phyloP scores from a whole-genome alignment of 306 rosid genomes.

The Herpetospermum pedunculosum region DNA sequence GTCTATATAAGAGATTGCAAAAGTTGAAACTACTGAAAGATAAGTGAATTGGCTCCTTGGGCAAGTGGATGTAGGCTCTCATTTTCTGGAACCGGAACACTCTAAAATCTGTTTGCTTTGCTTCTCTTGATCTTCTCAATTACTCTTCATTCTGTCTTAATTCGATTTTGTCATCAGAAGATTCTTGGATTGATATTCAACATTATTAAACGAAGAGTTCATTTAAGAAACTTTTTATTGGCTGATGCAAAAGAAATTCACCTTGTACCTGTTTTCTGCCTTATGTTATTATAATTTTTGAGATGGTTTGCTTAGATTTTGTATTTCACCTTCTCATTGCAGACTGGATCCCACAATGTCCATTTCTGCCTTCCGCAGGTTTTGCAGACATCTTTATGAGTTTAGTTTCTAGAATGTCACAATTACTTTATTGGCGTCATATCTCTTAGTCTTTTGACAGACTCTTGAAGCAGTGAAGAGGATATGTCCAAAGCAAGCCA shows the following conservation, averaged over 20 bases:
- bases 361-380: constrained; percentile 96
- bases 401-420: neutral
- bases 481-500: constrained; percentile 71
- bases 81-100: neutral
- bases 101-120: neutral
- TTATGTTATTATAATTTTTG: neutral
- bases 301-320: neutral
- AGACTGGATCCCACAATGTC: constrained; percentile 59
- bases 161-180: neutral
- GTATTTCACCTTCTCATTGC: constrained; percentile 13
- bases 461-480: constrained; percentile 84
- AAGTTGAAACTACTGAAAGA: neutral
- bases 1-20: neutral
- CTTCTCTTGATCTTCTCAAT: neutral
- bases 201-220: neutral
- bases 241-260: neutral
- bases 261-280: neutral
- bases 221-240: neutral
- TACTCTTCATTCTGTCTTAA: neutral
- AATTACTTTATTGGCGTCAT: neutral
- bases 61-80: neutral
- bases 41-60: neutral
- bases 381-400: constrained; percentile 16
- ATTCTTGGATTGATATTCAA: neutral
- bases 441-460: constrained; percentile 29